Base-by-base conservation (phyloP, 352 stramenopile genomes). In the Globisporangium iwayamae region DNA sequence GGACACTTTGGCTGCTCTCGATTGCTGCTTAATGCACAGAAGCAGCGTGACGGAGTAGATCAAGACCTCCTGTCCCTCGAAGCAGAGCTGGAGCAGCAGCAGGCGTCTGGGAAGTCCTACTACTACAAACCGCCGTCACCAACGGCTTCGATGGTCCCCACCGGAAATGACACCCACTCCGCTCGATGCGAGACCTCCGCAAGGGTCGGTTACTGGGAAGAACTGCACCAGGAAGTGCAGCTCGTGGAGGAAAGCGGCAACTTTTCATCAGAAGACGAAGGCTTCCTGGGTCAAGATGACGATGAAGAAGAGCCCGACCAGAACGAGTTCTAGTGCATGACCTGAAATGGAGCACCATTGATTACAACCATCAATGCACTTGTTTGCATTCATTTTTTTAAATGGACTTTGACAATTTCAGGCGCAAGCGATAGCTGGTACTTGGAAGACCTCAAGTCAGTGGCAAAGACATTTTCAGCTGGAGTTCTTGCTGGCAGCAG, bases 211-310 rank as follows among this genome's bases (percentile, higher is more conserved):
- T 85, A 90, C 67, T 90, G 83, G 83, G 78, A 85, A 50, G 79
- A 90, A 60, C 63, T 92, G 38, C 81, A 90, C 36, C 76, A 85
- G 62, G 73, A 86, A 41, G 73, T 90, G 59, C 69, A 90, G 64
- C 74, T 90, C 28, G 81, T 92, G n/a, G 83, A 92, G 43, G 83
- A 92, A 52, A 85, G 73, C 56, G 81, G 81, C 1, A 71, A 75
- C 11, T 92, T 89, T 50, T 92, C 83, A 14, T 92, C 83, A 0
- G 79, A 90, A 60, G 82, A 89, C 55, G 81, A 91, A 48, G 65
- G 61, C 0, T 66, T 67, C 14, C 50, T 63, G 11, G 47, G 53
- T 32, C 34, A 34, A 36, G 39, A 39, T 22, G 60, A 55, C 16
- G 13, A 52, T 10, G 53, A 48, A 16, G 53, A 48, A 16, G 54